phyloP scores from a whole-genome alignment of 202 grass and related monocot genomes.

The Sporobolus alterniflorus region DNA sequence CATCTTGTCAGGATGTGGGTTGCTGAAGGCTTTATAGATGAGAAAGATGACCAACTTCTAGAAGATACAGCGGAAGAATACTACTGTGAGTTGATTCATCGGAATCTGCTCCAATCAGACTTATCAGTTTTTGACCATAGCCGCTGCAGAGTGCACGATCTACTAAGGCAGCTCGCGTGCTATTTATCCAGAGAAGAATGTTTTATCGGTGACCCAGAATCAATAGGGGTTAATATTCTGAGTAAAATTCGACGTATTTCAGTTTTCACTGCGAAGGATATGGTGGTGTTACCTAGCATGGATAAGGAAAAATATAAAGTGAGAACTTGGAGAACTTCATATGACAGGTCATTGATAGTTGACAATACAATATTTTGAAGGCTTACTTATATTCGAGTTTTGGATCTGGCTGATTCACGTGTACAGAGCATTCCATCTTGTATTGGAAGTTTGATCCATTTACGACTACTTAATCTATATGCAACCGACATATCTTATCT shows the following conservation, averaged over 20 bases:
- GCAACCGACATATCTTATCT: neutral
- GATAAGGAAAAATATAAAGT: neutral
- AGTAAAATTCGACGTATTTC: neutral
- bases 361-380: neutral
- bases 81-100: neutral
- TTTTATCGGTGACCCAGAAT: neutral
- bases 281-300: neutral
- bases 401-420: neutral
- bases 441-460: conserved; percentile 1
- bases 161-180: neutral
- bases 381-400: neutral
- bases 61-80: neutral
- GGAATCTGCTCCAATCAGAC: neutral
- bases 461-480: neutral
- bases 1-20: neutral
- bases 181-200: neutral
- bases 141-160: neutral
- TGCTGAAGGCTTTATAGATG: neutral
- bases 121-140: neutral
- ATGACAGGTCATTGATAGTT: neutral
- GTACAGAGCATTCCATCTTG: neutral
- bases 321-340: neutral
- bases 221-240: neutral
- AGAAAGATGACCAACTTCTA: neutral
- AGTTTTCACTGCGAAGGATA: neutral